Evolutionary conservation across 129 eudicot genomes (phyloP).

Genomic region (Ambrosia artemisiifolia): DNA sequence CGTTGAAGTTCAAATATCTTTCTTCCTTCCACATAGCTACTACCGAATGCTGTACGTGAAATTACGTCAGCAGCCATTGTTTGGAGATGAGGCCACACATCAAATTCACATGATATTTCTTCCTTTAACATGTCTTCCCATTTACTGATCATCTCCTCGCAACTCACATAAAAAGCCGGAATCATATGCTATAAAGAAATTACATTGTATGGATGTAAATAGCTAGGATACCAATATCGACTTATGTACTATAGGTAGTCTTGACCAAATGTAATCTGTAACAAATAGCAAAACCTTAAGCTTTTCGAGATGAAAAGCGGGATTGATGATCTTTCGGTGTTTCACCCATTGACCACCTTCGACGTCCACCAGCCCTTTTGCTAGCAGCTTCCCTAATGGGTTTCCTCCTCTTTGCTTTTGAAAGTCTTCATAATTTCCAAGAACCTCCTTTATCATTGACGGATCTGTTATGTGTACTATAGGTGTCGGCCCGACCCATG

Average conservation of each 20-base stretch:
- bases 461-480: slow-evolving; percentile 23
- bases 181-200: slow-evolving; percentile 10
- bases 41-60: slow-evolving; percentile 12
- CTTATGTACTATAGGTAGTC: too few species aligned
- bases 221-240: too few species aligned
- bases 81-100: slow-evolving; percentile 19
- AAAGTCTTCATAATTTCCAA: slow-evolving; percentile 17
- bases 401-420: slow-evolving; percentile 29
- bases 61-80: not conserved
- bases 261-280: too few species aligned
- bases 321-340: slow-evolving; percentile 33
- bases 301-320: slow-evolving; percentile 35
- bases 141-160: slow-evolving; percentile 9
- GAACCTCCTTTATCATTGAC: slow-evolving; percentile 17
- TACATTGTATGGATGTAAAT: too few species aligned
- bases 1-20: slow-evolving; percentile 17
- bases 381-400: slow-evolving; percentile 18
- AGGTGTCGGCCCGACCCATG: slow-evolving; percentile 31
- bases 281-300: slow-evolving; percentile 19
- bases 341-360: slow-evolving; percentile 35
- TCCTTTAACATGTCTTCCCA: slow-evolving; percentile 9
- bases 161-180: slow-evolving; percentile 7
- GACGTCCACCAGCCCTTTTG: slow-evolving; percentile 15
- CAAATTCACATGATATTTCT: not conserved
- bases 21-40: slow-evolving; percentile 16